Conservation (phyloP, 2,329 filamentous ascomycete species). For the Fusarium subglutinans region DNA sequence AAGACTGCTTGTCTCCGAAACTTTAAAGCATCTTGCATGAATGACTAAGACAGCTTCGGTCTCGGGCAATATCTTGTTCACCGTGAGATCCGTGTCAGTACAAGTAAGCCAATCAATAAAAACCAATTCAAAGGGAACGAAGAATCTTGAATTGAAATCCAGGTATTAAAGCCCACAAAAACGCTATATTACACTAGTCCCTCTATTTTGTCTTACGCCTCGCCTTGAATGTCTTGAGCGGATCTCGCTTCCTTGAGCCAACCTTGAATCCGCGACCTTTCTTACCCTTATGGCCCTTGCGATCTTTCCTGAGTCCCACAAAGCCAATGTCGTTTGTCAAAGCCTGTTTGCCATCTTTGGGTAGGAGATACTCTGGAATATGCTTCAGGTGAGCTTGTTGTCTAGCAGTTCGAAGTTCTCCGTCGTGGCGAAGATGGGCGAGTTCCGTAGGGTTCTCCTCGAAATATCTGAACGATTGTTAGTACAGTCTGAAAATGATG, state of each 20-base stretch:
- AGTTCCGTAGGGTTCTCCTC: slow-evolving; percentile 95
- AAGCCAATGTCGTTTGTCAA: slow-evolving; percentile 77
- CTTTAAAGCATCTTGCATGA: slow-evolving; percentile 18
- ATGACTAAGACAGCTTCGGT: slow-evolving; percentile 26
- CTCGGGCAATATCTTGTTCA: neutral
- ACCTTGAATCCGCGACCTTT: slow-evolving; percentile 59
- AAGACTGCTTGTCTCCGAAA: slow-evolving; percentile 24
- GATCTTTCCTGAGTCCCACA: slow-evolving; percentile 72
- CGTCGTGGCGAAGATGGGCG: slow-evolving; percentile 87
- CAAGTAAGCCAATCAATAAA: neutral
- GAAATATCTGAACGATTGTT: slow-evolving; percentile 69
- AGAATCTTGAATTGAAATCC: slow-evolving; percentile 14
- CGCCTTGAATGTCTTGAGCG: slow-evolving; percentile 87
- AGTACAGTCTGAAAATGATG: neutral
- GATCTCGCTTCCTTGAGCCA: slow-evolving; percentile 77
- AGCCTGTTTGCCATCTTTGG: slow-evolving; percentile 76
- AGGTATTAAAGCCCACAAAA: slow-evolving; percentile 32
- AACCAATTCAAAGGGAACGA: neutral
- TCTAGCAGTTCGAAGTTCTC: slow-evolving; percentile 82
- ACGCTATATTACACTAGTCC: slow-evolving; percentile 20
- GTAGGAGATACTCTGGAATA: slow-evolving; percentile 92
- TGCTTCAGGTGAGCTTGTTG: slow-evolving; percentile 92
- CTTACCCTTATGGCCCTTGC: slow-evolving; percentile 57
- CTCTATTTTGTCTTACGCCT: slow-evolving; percentile 56
- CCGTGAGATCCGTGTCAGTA: neutral